phyloP scores from a whole-genome alignment of 352 stramenopile genomes.

The Pythium angustatum region DNA sequence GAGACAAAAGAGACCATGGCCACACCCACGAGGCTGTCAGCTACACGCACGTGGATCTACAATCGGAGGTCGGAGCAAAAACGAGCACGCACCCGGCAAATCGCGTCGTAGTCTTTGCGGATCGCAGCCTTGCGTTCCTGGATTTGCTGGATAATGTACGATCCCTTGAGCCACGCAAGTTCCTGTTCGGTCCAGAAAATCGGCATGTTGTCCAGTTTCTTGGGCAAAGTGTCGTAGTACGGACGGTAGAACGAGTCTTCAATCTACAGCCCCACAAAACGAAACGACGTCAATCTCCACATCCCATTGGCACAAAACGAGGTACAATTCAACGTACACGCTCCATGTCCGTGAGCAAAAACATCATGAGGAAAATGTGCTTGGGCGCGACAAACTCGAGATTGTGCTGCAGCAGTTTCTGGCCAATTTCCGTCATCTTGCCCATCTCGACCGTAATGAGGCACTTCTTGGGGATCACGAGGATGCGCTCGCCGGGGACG shows the following conservation, averaged over 20 bases:
- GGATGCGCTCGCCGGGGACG: conserved; percentile 82
- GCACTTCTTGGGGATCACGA: conserved; percentile 93
- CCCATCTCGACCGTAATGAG: conserved; percentile 99
- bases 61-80: neutral
- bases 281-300: neutral
- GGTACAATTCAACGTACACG: conserved; percentile 40
- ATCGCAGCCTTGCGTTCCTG: conserved; percentile 96
- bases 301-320: neutral
- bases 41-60: no score
- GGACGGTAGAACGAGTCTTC: conserved; percentile 87
- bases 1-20: neutral
- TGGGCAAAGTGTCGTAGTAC: conserved; percentile 98
- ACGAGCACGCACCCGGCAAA: conserved; percentile 70
- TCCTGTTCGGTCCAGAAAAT: conserved; percentile 99
- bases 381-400: conserved; percentile 98
- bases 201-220: conserved; percentile 96
- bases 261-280: conserved; percentile 33
- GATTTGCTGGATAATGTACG: conserved; percentile 94
- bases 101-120: conserved; percentile 96
- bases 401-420: conserved; percentile 90
- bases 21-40: no score
- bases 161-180: conserved; percentile 90
- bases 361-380: conserved; percentile 99
- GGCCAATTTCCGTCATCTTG: conserved; percentile 95
- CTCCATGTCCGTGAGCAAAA: conserved; percentile 97